Conservation (phyloP, 1,284 basidiomycete genomes). For the Papiliotrema flavescens region DNA sequence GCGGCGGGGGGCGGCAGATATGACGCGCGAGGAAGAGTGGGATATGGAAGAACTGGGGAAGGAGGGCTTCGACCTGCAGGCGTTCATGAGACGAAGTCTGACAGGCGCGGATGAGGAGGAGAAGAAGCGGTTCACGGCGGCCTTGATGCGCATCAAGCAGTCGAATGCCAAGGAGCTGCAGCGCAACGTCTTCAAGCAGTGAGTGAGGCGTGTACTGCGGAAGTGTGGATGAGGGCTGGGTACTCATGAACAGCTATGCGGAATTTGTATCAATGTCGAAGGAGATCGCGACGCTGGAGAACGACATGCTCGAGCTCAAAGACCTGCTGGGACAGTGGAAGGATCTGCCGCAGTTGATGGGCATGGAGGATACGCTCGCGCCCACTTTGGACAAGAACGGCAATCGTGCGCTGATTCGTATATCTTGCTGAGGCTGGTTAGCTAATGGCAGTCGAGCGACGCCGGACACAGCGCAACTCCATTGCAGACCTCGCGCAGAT, state of each 20-base stretch:
- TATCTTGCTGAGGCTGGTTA: not conserved
- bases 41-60: slow-evolving; percentile 66
- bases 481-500: slow-evolving; percentile 88
- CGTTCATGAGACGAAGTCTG: slow-evolving; percentile 36
- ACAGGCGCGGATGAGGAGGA: slow-evolving; percentile 48
- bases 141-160: slow-evolving; percentile 39
- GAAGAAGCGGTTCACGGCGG: slow-evolving; percentile 43
- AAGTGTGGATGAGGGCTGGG: not conserved
- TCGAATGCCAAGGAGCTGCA: slow-evolving; percentile 52
- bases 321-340: slow-evolving; percentile 92
- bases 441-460: slow-evolving; percentile 51
- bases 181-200: slow-evolving; percentile 87
- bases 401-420: slow-evolving; percentile 24
- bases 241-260: slow-evolving; percentile 63
- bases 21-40: slow-evolving; percentile 46
- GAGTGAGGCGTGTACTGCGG: slow-evolving; percentile 30
- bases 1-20: slow-evolving; percentile 26
- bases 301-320: slow-evolving; percentile 96
- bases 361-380: slow-evolving; percentile 66
- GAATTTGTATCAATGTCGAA: slow-evolving; percentile 97
- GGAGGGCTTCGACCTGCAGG: slow-evolving; percentile 69
- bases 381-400: slow-evolving; percentile 43
- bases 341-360: slow-evolving; percentile 84
- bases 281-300: slow-evolving; percentile 93
- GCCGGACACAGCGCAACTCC: slow-evolving; percentile 76